phyloP scores from a whole-genome alignment of 2,329 filamentous ascomycete species.

The Mollisia scopiformis region DNA sequence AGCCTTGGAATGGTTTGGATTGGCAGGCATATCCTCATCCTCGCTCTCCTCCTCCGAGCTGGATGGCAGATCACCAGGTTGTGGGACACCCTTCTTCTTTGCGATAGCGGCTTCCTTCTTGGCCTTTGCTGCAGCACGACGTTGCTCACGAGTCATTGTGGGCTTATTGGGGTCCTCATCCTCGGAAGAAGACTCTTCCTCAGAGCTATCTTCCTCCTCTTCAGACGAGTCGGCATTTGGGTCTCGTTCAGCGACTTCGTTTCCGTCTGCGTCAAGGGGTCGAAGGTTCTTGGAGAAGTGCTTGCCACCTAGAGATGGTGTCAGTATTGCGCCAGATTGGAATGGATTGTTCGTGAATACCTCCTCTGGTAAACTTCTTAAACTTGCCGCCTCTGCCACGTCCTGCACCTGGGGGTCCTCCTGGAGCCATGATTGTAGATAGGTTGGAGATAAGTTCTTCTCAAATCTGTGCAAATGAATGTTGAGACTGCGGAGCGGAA shows the following conservation, averaged over 20 bases:
- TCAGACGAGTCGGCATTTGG: slow-evolving; percentile 51
- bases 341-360: slow-evolving; percentile 49
- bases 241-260: slow-evolving; percentile 80
- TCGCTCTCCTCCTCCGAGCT: slow-evolving; percentile 63
- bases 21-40: slow-evolving; percentile 74
- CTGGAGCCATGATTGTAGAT: slow-evolving; percentile 52
- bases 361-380: slow-evolving; percentile 89
- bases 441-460: not conserved
- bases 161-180: slow-evolving; percentile 50
- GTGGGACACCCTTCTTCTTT: slow-evolving; percentile 70
- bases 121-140: slow-evolving; percentile 84
- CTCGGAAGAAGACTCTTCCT: slow-evolving; percentile 50
- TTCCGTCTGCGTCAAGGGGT: slow-evolving; percentile 86
- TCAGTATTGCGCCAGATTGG: slow-evolving; percentile 12
- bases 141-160: slow-evolving; percentile 80
- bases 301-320: slow-evolving; percentile 72
- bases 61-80: slow-evolving; percentile 84
- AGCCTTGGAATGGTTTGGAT: slow-evolving; percentile 89
- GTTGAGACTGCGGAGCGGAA: not conserved
- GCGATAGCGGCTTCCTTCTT: slow-evolving; percentile 89
- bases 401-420: slow-evolving; percentile 40
- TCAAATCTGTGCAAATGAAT: slow-evolving; percentile 2
- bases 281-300: slow-evolving; percentile 92
- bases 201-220: slow-evolving; percentile 55
- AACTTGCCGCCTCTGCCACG: slow-evolving; percentile 88